Percentiles rank a stretch among this genome's conserved stretches.
phyloP scores from a whole-genome alignment of 176 grass and related monocot species.

The Chrysopogon serrulatus region DNA sequence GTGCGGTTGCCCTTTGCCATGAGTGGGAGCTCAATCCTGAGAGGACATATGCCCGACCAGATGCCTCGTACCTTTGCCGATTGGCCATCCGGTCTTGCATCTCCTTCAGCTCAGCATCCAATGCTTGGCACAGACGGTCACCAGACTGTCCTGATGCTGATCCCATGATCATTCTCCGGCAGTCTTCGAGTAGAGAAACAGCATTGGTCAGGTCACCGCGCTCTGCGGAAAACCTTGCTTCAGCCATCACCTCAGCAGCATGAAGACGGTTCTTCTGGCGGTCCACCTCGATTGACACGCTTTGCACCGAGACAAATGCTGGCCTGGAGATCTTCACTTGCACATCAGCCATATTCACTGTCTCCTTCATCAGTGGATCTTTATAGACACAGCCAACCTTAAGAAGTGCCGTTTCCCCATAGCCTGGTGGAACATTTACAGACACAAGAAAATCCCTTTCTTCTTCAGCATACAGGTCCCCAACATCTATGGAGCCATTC shows the following conservation, averaged over 20 bases:
- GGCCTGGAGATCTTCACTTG: conserved; percentile 74
- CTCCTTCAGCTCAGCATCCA: conserved; percentile 85
- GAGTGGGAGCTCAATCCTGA: conserved; percentile 88
- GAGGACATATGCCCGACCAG: conserved; percentile 71
- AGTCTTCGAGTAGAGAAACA: conserved; percentile 67
- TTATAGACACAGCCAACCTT: conserved; percentile 68
- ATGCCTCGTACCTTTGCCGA: conserved; percentile 68
- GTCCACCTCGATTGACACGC: conserved; percentile 71
- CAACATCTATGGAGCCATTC: conserved; percentile 64
- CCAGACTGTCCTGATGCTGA: conserved; percentile 55
- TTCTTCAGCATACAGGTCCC: conserved; percentile 91
- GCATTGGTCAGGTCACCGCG: conserved; percentile 59
- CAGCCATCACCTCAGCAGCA: conserved; percentile 81
- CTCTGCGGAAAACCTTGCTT: conserved; percentile 67
- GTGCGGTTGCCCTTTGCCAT: conserved; percentile 78
- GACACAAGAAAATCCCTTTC: conserved; percentile 86
- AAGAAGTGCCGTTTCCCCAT: conserved; percentile 44
- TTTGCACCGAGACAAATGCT: conserved; percentile 40
- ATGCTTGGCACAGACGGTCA: conserved; percentile 56
- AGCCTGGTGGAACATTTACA: conserved; percentile 53
- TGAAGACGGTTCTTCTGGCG: conserved; percentile 79
- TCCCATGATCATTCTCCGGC: conserved; percentile 52
- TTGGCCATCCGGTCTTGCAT: conserved; percentile 86
- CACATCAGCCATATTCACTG: conserved; percentile 48
- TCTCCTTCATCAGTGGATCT: conserved; percentile 72